These are phyloP conservation scores for Groenewaldozyma tartarivorans DNA, from an alignment of 805 yeast species.

Conservation along the genomic window DNA sequence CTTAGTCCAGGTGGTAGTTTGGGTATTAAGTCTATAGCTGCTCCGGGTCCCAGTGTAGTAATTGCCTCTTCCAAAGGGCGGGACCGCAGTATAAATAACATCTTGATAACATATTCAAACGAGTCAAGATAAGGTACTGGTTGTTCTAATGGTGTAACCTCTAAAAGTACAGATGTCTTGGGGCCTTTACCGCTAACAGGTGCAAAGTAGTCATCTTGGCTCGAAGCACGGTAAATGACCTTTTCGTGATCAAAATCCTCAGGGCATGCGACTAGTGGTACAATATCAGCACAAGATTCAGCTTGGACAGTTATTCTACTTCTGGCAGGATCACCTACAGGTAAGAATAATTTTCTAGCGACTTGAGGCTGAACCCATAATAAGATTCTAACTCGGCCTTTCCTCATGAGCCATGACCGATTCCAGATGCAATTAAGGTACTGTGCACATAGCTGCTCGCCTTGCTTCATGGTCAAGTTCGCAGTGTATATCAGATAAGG, in stretches of 20 bases:
- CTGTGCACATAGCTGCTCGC: conserved; percentile 65
- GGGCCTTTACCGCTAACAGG: neutral
- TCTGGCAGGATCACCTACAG: conserved; percentile 41
- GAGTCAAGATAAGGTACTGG: conserved; percentile 40
- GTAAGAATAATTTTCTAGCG: conserved; percentile 53
- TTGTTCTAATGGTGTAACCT: conserved; percentile 40
- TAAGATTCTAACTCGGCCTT: conserved; percentile 67
- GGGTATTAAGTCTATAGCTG: conserved; percentile 32
- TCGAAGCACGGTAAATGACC: neutral
- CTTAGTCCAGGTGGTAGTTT: conserved; percentile 29
- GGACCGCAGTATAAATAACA: conserved; percentile 41
- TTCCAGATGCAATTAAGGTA: conserved; percentile 61
- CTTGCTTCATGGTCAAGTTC: conserved; percentile 45
- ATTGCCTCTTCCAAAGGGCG: conserved; percentile 40
- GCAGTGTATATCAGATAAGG: conserved; percentile 49
- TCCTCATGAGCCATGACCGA: conserved; percentile 64
- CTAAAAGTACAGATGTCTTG: conserved; percentile 37
- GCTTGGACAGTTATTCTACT: conserved; percentile 55
- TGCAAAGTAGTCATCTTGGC: conserved; percentile 10
- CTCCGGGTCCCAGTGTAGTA: conserved; percentile 72
- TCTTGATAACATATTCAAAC: conserved; percentile 60
- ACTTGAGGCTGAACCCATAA: conserved; percentile 55
- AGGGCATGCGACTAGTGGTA: conserved; percentile 39
- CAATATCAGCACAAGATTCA: conserved; percentile 53
- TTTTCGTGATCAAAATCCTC: conserved; percentile 3